Evolutionary conservation across 2,329 filamentous ascomycete genomes (phyloP).

Genomic region (Colletotrichum sp.): DNA sequence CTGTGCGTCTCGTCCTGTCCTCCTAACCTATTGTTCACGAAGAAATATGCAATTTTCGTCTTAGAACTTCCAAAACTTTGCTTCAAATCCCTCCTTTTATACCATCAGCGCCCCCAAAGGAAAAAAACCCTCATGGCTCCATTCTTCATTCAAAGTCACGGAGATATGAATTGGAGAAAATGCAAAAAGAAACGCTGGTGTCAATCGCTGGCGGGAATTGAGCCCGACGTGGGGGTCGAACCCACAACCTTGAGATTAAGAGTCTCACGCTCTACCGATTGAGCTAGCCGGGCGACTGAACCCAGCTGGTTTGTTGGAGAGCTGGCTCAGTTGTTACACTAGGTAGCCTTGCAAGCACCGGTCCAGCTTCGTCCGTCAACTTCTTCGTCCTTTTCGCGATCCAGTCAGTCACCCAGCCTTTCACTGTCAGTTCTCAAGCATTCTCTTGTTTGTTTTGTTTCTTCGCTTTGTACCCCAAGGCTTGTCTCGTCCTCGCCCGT

Average conservation of each 20-base stretch:
- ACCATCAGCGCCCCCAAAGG: neutral
- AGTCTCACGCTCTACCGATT: constrained; percentile 78
- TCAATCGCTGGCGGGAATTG: constrained; percentile 22
- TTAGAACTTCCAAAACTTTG: neutral
- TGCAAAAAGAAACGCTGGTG: neutral
- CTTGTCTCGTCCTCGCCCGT: neutral
- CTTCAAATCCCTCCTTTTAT: neutral
- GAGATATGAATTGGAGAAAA: too few species aligned
- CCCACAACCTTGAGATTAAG: constrained; percentile 45
- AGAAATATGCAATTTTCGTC: neutral
- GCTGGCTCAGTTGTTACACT: rapidly evolving
- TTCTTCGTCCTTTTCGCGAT: neutral
- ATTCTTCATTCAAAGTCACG: too few species aligned
- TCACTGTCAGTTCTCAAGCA: neutral
- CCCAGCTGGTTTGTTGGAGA: neutral
- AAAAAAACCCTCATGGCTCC: too few species aligned
- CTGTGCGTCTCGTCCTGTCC: neutral
- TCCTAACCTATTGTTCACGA: neutral
- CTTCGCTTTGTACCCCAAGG: neutral
- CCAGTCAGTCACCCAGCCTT: neutral
- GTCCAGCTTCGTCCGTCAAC: neutral
- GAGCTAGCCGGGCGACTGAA: constrained; percentile 16
- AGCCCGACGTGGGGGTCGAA: constrained; percentile 31
- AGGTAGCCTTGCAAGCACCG: rapidly evolving
- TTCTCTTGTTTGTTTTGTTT: neutral